These are phyloP conservation scores for Ramaria sp. DNA, from an alignment of 768 basidiomycete genomes.

Conservation along the genomic window DNA sequence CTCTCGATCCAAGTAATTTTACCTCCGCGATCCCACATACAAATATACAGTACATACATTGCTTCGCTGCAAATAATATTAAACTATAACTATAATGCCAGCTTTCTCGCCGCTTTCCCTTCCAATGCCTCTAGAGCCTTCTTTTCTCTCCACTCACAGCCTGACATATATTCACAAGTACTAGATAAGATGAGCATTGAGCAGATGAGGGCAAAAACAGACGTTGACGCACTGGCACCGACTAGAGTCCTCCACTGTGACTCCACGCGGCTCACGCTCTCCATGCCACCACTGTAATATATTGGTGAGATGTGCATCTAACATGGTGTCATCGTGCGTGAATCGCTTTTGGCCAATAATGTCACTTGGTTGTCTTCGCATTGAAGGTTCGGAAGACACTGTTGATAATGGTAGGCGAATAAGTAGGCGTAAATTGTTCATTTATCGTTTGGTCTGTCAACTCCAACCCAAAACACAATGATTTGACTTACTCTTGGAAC, in stretches of 20 bases:
- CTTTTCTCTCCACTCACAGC: constrained; percentile 68
- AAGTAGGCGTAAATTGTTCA: no score
- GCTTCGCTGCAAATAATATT: background rate
- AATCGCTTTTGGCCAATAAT: constrained; percentile 65
- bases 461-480: no score
- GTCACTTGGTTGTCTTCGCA: constrained; percentile 9
- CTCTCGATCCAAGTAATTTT: background rate
- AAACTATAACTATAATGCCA: background rate
- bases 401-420: no score
- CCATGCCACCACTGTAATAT: constrained; percentile 73
- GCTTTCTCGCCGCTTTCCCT: background rate
- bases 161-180: constrained; percentile 60
- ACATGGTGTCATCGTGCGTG: constrained; percentile 35
- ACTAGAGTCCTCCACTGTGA: constrained; percentile 42
- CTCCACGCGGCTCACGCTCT: constrained; percentile 56
- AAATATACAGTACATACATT: background rate
- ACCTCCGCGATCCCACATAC: background rate
- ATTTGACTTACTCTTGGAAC: background rate
- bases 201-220: background rate
- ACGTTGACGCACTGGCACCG: constrained; percentile 53
- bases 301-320: constrained; percentile 43
- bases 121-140: constrained; percentile 36
- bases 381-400: background rate
- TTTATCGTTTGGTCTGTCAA: no score
- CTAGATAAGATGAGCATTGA: constrained; percentile 21